These are phyloP conservation scores for Silene coronaria DNA, from an alignment of 179 eudicot genomes.

Conservation along the genomic window DNA sequence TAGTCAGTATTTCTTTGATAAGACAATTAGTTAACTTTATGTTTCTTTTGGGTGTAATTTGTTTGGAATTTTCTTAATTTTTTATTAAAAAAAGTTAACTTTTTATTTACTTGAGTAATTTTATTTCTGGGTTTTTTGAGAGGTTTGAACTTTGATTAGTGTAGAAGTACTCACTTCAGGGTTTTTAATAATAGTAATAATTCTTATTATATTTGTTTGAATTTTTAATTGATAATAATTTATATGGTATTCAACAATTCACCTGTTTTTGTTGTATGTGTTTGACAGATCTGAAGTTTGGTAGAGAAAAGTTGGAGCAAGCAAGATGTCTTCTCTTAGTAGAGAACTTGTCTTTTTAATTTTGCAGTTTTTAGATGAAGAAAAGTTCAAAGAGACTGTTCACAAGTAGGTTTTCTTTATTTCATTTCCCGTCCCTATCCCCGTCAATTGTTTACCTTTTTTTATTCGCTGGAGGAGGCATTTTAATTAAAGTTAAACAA, in stretches of 20 bases:
- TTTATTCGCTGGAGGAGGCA: too few relatives aligned
- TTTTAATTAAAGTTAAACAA: too few relatives aligned
- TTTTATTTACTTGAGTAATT: background rate
- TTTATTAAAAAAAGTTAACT: background rate
- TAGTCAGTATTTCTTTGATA: too few relatives aligned
- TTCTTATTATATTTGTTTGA: slow-evolving; percentile 14
- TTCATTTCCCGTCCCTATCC: too few relatives aligned
- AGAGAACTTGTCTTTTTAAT: slow-evolving; percentile 96
- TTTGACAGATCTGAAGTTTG: slow-evolving; percentile 53
- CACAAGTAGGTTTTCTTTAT: slow-evolving; percentile 61
- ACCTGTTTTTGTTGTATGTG: background rate
- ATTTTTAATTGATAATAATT: background rate
- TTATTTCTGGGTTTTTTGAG: background rate
- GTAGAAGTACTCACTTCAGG: too few relatives aligned
- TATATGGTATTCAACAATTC: slow-evolving; percentile 3
- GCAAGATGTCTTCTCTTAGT: slow-evolving; percentile 83
- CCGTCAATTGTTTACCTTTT: too few relatives aligned
- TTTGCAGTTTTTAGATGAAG: slow-evolving; percentile 94
- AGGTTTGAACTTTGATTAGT: background rate
- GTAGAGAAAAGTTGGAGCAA: slow-evolving; percentile 25
- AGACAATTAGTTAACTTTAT: slow-evolving; percentile 2
- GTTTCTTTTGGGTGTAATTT: slow-evolving; percentile 9
- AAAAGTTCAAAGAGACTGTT: slow-evolving; percentile 89
- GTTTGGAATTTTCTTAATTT: slow-evolving; percentile 10
- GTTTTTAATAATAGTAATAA: background rate